A percentile compares a stretch with the other conserved stretches of the same genome.
phyloP scores from a whole-genome alignment of 2,329 filamentous ascomycete genomes.

The Neocucurbitaria cava region DNA sequence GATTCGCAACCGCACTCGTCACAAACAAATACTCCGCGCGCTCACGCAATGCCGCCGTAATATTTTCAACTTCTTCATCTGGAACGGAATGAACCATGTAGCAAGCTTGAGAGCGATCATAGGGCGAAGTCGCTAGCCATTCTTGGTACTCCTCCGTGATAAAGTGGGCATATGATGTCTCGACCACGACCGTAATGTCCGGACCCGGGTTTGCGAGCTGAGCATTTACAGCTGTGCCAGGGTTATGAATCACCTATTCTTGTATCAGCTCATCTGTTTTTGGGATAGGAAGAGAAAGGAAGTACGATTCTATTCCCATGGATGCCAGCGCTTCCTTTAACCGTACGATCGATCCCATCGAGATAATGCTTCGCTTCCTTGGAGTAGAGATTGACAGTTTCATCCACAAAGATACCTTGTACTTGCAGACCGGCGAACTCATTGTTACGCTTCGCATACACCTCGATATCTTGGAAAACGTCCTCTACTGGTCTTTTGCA shows the following conservation, averaged over 20 bases:
- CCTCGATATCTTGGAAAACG: slow-evolving; percentile 51
- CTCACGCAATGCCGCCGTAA: slow-evolving; percentile 18
- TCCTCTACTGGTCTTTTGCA: slow-evolving; percentile 33
- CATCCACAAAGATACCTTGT: slow-evolving; percentile 61
- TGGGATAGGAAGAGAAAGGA: background rate
- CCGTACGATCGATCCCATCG: slow-evolving; percentile 22
- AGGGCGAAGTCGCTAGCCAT: slow-evolving; percentile 34
- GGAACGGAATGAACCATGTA: slow-evolving; percentile 40
- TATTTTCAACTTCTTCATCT: slow-evolving; percentile 13
- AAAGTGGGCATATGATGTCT: slow-evolving; percentile 28
- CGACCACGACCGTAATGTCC: slow-evolving; percentile 36
- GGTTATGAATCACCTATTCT: slow-evolving; percentile 38
- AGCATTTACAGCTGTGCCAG: slow-evolving; percentile 32
- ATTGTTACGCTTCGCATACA: slow-evolving; percentile 53
- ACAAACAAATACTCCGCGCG: slow-evolving; percentile 35
- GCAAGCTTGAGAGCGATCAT: slow-evolving; percentile 22
- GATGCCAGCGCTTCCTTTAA: slow-evolving; percentile 12
- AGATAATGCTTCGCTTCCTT: slow-evolving; percentile 25
- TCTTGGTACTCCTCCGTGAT: slow-evolving; percentile 26
- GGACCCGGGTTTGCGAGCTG: slow-evolving; percentile 29
- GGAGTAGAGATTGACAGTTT: slow-evolving; percentile 50
- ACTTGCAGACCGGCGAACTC: slow-evolving; percentile 48
- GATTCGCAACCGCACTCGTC: slow-evolving; percentile 25
- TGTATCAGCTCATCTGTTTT: background rate
- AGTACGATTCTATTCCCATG: slow-evolving; percentile 17